Percentiles rank a stretch among this genome's conserved stretches.
Conservation (phyloP, 768 basidiomycete species). For the Dictyophora rubrovolvata region DNA sequence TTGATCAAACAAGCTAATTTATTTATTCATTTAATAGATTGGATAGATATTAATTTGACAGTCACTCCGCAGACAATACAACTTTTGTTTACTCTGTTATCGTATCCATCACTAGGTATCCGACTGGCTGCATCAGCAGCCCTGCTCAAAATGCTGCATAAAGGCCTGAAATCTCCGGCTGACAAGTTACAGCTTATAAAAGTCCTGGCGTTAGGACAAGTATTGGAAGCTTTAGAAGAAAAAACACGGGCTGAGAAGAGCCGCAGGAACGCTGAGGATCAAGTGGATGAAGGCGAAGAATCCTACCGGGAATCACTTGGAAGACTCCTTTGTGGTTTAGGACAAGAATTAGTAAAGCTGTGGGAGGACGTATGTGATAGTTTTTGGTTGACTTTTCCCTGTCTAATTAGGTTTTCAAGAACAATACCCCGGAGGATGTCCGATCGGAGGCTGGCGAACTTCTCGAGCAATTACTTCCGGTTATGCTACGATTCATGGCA, state of each 20-base stretch:
- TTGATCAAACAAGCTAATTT: not conserved
- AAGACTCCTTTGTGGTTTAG: constrained; percentile 70
- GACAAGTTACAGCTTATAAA: constrained; percentile 88
- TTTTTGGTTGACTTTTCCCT: not conserved
- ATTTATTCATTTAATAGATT: constrained; percentile 44
- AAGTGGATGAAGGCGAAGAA: constrained; percentile 80
- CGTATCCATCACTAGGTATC: constrained; percentile 66
- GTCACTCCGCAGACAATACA: constrained; percentile 85
- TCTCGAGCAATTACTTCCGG: constrained; percentile 60
- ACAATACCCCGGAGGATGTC: constrained; percentile 47
- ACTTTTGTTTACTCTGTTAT: constrained; percentile 73
- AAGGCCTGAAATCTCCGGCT: constrained; percentile 83
- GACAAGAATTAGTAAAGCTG: constrained; percentile 74
- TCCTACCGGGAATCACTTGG: constrained; percentile 85
- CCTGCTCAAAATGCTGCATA: constrained; percentile 73
- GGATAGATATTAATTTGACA: constrained; percentile 96
- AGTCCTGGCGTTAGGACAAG: constrained; percentile 75
- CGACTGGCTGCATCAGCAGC: constrained; percentile 77
- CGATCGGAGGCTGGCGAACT: constrained; percentile 53
- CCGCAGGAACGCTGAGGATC: constrained; percentile 41
- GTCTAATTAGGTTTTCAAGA: constrained; percentile 30
- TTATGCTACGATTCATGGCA: constrained; percentile 80
- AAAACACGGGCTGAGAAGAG: constrained; percentile 61
- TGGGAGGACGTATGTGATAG: constrained; percentile 52
- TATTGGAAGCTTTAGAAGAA: constrained; percentile 70